These are phyloP conservation scores for Pulveroboletus sp. DNA, from an alignment of 768 basidiomycete species.

Conservation along the genomic window DNA sequence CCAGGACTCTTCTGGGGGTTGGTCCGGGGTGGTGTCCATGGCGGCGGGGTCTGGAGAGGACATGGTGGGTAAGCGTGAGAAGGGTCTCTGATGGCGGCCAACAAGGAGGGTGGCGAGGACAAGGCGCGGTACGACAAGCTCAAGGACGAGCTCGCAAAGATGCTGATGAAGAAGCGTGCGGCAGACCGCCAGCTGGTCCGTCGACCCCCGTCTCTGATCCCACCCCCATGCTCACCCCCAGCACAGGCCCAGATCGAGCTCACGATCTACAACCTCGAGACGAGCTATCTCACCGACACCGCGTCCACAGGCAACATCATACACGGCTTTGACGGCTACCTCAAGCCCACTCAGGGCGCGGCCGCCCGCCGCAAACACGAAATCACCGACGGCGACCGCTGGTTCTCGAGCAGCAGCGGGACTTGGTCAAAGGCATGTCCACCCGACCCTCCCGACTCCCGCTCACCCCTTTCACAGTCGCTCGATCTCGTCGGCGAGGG, in stretches of 20 bases:
- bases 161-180: slow-evolving; percentile 68
- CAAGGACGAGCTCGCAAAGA: slow-evolving; percentile 70
- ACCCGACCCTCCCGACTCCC: background rate
- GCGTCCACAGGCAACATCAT: slow-evolving; percentile 84
- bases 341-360: slow-evolving; percentile 62
- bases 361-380: slow-evolving; percentile 63
- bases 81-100: slow-evolving; percentile 24
- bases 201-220: too few relatives aligned
- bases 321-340: slow-evolving; percentile 81
- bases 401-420: slow-evolving; percentile 79
- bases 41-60: slow-evolving; percentile 58
- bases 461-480: slow-evolving; percentile 43
- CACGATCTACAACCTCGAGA: slow-evolving; percentile 76
- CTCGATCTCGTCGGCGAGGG: slow-evolving; percentile 71
- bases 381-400: slow-evolving; percentile 69
- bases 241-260: slow-evolving; percentile 70
- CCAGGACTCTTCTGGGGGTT: slow-evolving; percentile 74
- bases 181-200: slow-evolving; percentile 73
- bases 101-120: slow-evolving; percentile 50
- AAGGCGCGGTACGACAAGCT: slow-evolving; percentile 66
- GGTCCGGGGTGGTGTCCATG: slow-evolving; percentile 78
- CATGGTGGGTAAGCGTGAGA: slow-evolving; percentile 33
- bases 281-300: slow-evolving; percentile 73
- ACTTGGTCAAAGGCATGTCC: slow-evolving; percentile 65
- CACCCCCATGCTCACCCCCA: too few relatives aligned